Conservation (phyloP, 2,329 filamentous ascomycete genomes). For the Lachnellula arida region DNA sequence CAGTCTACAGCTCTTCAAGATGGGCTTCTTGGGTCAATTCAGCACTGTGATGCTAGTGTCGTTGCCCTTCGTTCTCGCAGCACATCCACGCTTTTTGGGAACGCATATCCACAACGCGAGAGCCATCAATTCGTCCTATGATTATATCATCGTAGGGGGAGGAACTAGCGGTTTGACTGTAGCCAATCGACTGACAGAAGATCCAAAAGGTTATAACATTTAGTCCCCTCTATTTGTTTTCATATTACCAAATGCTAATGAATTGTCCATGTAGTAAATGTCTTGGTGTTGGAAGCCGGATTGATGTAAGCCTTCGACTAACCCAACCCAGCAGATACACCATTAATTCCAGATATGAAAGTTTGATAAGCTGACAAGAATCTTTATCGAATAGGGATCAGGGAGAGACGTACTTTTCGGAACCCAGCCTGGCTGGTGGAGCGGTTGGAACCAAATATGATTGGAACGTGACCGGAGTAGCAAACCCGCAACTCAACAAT, state of each 20-base stretch:
- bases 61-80: too few relatives aligned
- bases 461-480: slow-evolving; percentile 9
- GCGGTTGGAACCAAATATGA: slow-evolving; percentile 10
- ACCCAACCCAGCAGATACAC: background rate
- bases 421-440: slow-evolving; percentile 1
- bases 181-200: slow-evolving; percentile 38
- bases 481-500: slow-evolving; percentile 3
- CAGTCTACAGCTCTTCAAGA: too few relatives aligned
- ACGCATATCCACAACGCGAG: too few relatives aligned
- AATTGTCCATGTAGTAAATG: background rate
- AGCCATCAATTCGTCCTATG: slow-evolving; percentile 17
- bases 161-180: slow-evolving; percentile 42
- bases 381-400: too few relatives aligned
- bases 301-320: slow-evolving; percentile 1
- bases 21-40: too few relatives aligned
- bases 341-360: background rate
- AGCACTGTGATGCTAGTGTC: too few relatives aligned
- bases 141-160: slow-evolving; percentile 41
- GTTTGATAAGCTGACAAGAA: background rate
- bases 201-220: slow-evolving; percentile 15
- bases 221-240: too few relatives aligned
- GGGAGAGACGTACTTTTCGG: background rate
- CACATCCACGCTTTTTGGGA: too few relatives aligned
- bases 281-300: slow-evolving; percentile 9
- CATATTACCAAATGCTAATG: too few relatives aligned